Evolutionary conservation across 1,139 yeast genomes (phyloP), one percentile per base, ranked within the genome.

Genomic region (Sugiyamaella xylanicola): DNA sequence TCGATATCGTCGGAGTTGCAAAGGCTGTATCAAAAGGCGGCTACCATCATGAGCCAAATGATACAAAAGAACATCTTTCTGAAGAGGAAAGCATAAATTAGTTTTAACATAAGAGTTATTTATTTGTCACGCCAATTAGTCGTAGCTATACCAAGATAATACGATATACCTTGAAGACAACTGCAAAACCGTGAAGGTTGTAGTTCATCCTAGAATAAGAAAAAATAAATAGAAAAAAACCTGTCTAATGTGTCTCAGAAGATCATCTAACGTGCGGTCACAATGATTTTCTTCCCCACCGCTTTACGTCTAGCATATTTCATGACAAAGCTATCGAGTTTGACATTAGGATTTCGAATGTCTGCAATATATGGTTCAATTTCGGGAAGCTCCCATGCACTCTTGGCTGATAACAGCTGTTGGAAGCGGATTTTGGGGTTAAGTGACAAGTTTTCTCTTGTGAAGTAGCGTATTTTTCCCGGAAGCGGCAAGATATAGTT

Each of bases 291-390:
- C 62, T 78, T 80, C 1, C 86, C 88, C 9, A 78, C 70, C 48
- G 79, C 78, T 66, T 80, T 84, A 70, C 85, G 84, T 62, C 82
- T 80, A 1, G 95, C 96, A 69, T 77, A 86, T 70, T 91, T 91
- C 77, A 90, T 77, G 16, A 90, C 78, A 60, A 88, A 81, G 52
- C 81, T 79, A 55, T 90, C 97, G 9, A 82, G 71, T 68, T 87
- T 87, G 57, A 84, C 72, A 1, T 80, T 81, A 40, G 77, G 73
- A 1, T 79, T 78, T 55, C 83, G 74, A 8, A 75, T 59, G 21
- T 81, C 84, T 27, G 72, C 73, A 4, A 92, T 74, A 63, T 82
- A 88, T 0, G 97, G 96, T 20, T 75, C 74, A 25, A 93, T 79
- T 49, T 91, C 97, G 0, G 79, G 80, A 51, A 86, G 71, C 4